Evolutionary conservation across 148 eudicot genomes (phyloP).

Genomic region (Diospyros lotus): DNA sequence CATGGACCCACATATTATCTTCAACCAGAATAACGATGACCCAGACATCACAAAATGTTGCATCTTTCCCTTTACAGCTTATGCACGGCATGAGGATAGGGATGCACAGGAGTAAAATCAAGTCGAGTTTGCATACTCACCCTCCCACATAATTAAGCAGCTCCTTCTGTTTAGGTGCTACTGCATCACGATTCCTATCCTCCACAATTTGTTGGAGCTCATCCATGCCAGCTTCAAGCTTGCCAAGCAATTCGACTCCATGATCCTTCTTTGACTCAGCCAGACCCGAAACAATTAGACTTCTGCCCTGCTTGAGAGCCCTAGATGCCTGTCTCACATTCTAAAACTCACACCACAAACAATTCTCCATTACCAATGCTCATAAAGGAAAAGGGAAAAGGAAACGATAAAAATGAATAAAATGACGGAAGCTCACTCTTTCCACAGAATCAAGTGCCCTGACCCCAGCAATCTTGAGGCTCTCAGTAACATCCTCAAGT

Average conservation of each 20-base stretch:
- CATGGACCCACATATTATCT: no score
- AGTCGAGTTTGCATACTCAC: constrained; percentile 35
- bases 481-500: constrained; percentile 88
- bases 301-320: constrained; percentile 71
- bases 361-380: constrained; percentile 14
- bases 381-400: background rate
- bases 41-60: no score
- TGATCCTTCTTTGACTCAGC: constrained; percentile 88
- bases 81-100: background rate
- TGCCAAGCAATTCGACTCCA: constrained; percentile 72
- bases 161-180: constrained; percentile 82
- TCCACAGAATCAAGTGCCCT: constrained; percentile 88
- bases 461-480: constrained; percentile 80
- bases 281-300: constrained; percentile 64
- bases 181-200: constrained; percentile 68
- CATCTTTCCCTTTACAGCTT: background rate
- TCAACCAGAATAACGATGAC: no score
- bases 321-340: constrained; percentile 86
- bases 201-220: constrained; percentile 84
- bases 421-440: constrained; percentile 49
- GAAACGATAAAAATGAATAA: background rate
- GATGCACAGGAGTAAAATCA: background rate
- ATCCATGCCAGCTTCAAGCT: constrained; percentile 81
- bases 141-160: constrained; percentile 85
- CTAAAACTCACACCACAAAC: constrained; percentile 34